Evolutionary conservation across 495 filamentous ascomycete species (phyloP), one percentile per base, ranked within the genome.

Genomic region (Umbilicaria muhlenbergii): DNA sequence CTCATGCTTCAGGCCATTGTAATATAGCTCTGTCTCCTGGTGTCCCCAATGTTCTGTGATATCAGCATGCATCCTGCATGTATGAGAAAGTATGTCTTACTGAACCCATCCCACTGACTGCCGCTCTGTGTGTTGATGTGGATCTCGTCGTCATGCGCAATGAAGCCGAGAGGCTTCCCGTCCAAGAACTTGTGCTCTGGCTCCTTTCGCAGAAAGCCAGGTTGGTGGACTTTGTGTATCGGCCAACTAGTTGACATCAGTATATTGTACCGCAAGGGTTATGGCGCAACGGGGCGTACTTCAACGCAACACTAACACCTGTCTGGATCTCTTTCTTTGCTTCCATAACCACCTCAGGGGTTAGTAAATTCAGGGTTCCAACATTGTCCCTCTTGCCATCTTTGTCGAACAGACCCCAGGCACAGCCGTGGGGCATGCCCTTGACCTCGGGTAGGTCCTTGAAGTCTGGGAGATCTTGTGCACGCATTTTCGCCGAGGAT

Each of bases 381-480:
- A 65, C 60, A 33, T 70, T 52, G 47, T 81, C 77, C 39, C 74
- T 74, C 46, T 74, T 59, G 39, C 69, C 74, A 45, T 74, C 63
- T 44, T 70, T 73, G 56, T 81, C 77, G 36, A 74, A 81, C 14
- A 81, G 32, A 4, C 78, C 76, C 77, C 77, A 81, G 11, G 77
- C 70, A 51, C 71, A 78, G 14, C 77, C 77, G 53, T 76, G 68
- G 1, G 74, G 75, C 64, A 73, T 71, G 12, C 66, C 74, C 28
- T 72, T 48, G 5, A 81, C 75, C 34, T 58, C 55, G 4, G 78
- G 76, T 2, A 81, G 66, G 48, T 67, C 55, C 44, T 80, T 75
- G 49, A 76, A 81, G 33, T 69, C 58, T 0, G 69, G 72, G 19
- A 21, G 19, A 21, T 21, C 19, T 21, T 21, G 19, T 21, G 19